Evolutionary conservation across 805 yeast genomes (phyloP), one percentile per base, ranked within the genome.

Genomic region (Pichia gijzeniarum): DNA sequence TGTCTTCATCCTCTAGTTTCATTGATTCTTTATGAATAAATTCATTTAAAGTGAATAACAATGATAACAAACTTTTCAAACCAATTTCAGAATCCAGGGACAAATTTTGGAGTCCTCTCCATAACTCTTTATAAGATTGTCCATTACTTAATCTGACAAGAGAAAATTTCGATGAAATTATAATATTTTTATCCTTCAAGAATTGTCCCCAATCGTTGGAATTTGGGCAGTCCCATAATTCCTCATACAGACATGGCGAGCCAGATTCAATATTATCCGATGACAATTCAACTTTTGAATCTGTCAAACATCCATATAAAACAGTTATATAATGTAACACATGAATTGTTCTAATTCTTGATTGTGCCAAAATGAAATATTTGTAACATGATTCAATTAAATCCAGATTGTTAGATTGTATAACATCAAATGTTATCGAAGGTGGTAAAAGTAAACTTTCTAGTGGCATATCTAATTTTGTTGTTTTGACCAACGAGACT

Each of bases 21-120:
- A 57, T 58, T 49, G 78, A 68, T 53, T 79, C 80, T 20, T 65
- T 59, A 58, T 77, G 80, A 33, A 85, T 79, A 52, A 70, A 72
- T 53, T 83, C 91, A 58, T 83, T 86, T 35, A 84, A 69, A 17
- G 83, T 76, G 65, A 83, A 72, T 49, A 85, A 64, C 49, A 82
- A 66, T 3, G 82, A 73, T 35, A 82, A 60, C 47, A 75, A 53
- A 16, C 82, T 74, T 46, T 74, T 69, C 59, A 70, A 65, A 3
- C 79, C 73, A 32, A 74, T 58, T 21, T 62, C 65, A 39, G 68
- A 61, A 43, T 60, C 74, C 47, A 53, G 61, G 33, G 59, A 53
- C 55, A 59, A 72, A 51, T 70, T 68, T 38, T 66, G 64, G 58
- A 81, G 56, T 49, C 74, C 76, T 42, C 69, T 70, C 57, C 76